Evolutionary conservation across 2,329 filamentous ascomycete species (phyloP).

Genomic region (Pseudopithomyces chartarum): DNA sequence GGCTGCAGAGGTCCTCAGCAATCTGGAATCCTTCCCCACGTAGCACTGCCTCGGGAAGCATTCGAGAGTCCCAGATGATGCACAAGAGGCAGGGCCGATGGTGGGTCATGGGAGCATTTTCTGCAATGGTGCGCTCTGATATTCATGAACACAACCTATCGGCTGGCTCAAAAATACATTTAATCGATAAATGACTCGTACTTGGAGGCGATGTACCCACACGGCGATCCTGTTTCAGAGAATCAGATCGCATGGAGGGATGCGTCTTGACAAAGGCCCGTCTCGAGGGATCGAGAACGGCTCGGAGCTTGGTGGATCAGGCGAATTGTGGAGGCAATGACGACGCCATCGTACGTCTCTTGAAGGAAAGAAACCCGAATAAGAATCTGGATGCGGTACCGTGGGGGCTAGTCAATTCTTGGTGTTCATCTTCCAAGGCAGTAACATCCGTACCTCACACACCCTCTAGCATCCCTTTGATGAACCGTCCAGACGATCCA

Average conservation of each 20-base stretch:
- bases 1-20: neutral
- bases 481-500: neutral
- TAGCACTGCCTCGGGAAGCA: neutral
- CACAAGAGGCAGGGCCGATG: neutral
- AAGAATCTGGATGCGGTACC: neutral
- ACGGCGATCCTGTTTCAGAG: neutral
- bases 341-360: neutral
- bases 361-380: neutral
- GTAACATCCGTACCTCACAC: neutral
- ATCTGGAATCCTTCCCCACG: neutral
- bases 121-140: neutral
- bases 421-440: neutral
- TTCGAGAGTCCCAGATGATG: neutral
- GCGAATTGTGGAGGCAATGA: neutral
- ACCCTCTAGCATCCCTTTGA: neutral
- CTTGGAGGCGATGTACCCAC: neutral
- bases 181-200: neutral
- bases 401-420: neutral
- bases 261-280: neutral
- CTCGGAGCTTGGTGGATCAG: neutral
- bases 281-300: neutral
- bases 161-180: neutral
- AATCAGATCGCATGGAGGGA: neutral
- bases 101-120: neutral
- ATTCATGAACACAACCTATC: constrained; percentile 5